A percentile compares a stretch with the other conserved stretches of the same genome.
phyloP scores from a whole-genome alignment of 2,329 filamentous ascomycete genomes.

The Fusarium palustre region DNA sequence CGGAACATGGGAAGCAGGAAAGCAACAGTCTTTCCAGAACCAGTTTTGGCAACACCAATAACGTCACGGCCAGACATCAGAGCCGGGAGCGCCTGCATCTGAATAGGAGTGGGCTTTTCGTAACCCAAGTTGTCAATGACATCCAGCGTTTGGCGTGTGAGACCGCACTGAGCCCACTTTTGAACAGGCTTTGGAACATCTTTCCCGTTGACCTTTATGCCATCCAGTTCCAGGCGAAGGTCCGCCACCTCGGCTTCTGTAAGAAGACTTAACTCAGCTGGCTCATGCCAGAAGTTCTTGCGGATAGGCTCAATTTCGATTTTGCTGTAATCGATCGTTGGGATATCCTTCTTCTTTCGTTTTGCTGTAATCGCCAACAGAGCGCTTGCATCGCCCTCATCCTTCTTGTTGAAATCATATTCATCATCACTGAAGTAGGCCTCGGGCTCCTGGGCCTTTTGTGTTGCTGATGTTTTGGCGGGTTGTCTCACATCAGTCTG shows the following conservation, averaged over 20 bases:
- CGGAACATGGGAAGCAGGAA: constrained; percentile 97
- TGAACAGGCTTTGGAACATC: constrained; percentile 93
- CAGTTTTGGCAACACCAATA: constrained; percentile 96
- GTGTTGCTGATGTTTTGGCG: constrained; percentile 51
- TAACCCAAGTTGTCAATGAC: constrained; percentile 85
- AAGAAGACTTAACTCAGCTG: constrained; percentile 83
- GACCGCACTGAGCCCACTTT: constrained; percentile 95
- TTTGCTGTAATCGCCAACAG: constrained; percentile 68
- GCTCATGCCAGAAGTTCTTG: constrained; percentile 95
- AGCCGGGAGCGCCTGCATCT: constrained; percentile 92
- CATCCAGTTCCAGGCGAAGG: constrained; percentile 87
- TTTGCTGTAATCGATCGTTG: constrained; percentile 86
- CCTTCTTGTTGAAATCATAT: constrained; percentile 64
- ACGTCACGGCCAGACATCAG: constrained; percentile 97
- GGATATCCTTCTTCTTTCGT: constrained; percentile 97
- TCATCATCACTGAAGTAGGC: constrained; percentile 93
- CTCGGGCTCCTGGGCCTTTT: constrained; percentile 76
- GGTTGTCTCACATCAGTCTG: constrained; percentile 63
- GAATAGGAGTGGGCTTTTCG: constrained; percentile 91
- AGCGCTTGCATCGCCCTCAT: constrained; percentile 60
- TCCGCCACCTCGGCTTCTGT: constrained; percentile 85
- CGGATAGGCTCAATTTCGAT: constrained; percentile 86
- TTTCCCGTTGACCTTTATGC: constrained; percentile 91
- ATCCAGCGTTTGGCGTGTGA: constrained; percentile 87
- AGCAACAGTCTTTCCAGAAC: constrained; percentile 96